Percentiles rank a stretch among this genome's conserved stretches.
Evolutionary conservation across 2,329 filamentous ascomycete genomes (phyloP).

Genomic region (Beauveria asiatica): DNA sequence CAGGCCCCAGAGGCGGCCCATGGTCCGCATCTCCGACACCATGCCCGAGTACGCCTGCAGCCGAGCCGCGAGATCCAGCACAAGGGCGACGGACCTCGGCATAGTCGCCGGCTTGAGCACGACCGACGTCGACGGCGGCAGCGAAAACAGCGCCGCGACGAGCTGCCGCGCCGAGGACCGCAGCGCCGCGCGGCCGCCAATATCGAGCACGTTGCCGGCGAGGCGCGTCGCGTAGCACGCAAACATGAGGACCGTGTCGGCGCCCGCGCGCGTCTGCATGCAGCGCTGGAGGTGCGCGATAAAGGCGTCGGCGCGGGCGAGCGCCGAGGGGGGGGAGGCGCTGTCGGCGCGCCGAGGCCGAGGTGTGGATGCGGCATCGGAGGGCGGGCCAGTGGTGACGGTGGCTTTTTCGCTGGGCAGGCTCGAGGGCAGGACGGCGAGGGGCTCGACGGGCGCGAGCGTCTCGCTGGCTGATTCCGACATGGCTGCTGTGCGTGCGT

Average conservation of each 20-base stretch:
- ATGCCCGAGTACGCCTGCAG: constrained; percentile 56
- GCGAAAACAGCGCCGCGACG: constrained; percentile 41
- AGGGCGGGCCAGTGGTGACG: not conserved
- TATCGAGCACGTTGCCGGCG: constrained; percentile 40
- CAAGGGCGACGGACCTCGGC: constrained; percentile 27
- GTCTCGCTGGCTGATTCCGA: not conserved
- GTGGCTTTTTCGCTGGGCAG: constrained; percentile 7
- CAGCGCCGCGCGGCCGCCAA: constrained; percentile 49
- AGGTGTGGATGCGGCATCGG: constrained; percentile 1
- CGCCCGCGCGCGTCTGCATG: constrained; percentile 58
- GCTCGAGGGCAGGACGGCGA: constrained; percentile 14
- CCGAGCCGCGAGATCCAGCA: constrained; percentile 41
- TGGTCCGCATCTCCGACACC: constrained; percentile 63
- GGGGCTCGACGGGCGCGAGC: constrained; percentile 3
- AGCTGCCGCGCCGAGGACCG: constrained; percentile 42
- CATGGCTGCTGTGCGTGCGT: not conserved
- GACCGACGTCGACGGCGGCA: constrained; percentile 42
- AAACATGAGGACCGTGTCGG: constrained; percentile 61
- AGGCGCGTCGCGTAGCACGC: constrained; percentile 59
- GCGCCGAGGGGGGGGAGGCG: constrained; percentile 16
- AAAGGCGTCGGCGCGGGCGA: constrained; percentile 41
- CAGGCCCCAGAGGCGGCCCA: constrained; percentile 68
- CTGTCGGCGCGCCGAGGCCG: not conserved
- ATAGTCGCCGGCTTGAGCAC: constrained; percentile 31
- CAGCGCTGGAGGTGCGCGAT: constrained; percentile 51